Conservation (phyloP, 768 basidiomycete species). For the Phylloporus arenicola region DNA sequence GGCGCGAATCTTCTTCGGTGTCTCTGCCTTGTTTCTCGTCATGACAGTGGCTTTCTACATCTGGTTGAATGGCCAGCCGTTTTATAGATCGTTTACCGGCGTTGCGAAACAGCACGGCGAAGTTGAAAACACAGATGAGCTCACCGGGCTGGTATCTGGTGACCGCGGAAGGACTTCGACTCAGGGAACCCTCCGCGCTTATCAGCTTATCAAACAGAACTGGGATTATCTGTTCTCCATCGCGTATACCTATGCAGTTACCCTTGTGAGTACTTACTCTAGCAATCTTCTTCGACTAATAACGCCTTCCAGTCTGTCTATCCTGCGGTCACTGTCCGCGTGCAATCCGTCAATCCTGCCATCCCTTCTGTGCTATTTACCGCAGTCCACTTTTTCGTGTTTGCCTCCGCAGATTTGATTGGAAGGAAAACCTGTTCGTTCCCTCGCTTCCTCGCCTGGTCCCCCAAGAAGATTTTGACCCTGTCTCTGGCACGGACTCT, state of each 20-base stretch:
- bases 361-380: slow-evolving; percentile 82
- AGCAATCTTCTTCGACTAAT: not conserved
- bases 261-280: slow-evolving; percentile 50
- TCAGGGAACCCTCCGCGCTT: slow-evolving; percentile 39
- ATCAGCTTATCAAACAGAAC: slow-evolving; percentile 60
- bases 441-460: slow-evolving; percentile 64
- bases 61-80: slow-evolving; percentile 53
- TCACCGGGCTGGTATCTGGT: slow-evolving; percentile 32
- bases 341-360: slow-evolving; percentile 57
- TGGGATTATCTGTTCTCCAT: slow-evolving; percentile 64
- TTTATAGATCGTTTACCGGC: slow-evolving; percentile 50
- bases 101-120: slow-evolving; percentile 37
- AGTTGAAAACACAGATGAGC: slow-evolving; percentile 22
- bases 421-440: slow-evolving; percentile 67
- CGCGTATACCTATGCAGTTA: slow-evolving; percentile 71
- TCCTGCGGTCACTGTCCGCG: slow-evolving; percentile 78
- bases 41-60: slow-evolving; percentile 47
- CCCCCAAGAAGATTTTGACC: slow-evolving; percentile 53
- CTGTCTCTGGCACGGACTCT: slow-evolving; percentile 67
- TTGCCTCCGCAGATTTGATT: slow-evolving; percentile 65
- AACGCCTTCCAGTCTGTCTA: slow-evolving; percentile 60
- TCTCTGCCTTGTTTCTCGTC: slow-evolving; percentile 63
- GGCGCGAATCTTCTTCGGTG: slow-evolving; percentile 67
- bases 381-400: slow-evolving; percentile 70
- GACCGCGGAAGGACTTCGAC: slow-evolving; percentile 17